Conservation (phyloP, 371 early-diverging fungal species). For the Mucor sp. region DNA sequence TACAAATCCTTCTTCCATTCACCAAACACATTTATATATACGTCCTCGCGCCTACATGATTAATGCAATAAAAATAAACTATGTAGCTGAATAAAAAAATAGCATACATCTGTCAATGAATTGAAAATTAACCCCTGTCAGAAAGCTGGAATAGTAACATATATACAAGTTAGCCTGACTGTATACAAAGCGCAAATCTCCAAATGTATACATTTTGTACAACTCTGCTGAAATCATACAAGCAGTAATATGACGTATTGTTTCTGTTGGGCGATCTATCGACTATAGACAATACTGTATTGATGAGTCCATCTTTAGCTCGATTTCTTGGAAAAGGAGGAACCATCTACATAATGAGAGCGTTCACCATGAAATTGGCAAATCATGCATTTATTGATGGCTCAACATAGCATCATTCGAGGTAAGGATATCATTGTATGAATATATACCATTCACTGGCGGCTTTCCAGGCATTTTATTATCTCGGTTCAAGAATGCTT, state of each 20-base stretch:
- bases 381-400: no score
- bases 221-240: background rate
- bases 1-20: background rate
- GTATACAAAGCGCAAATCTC: background rate
- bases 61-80: slow-evolving; percentile 4
- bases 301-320: no score
- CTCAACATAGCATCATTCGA: no score
- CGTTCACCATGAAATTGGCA: no score
- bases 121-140: slow-evolving; percentile 1
- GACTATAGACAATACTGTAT: background rate
- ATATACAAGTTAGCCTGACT: no score
- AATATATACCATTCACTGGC: no score
- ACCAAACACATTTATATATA: background rate
- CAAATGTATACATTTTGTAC: background rate
- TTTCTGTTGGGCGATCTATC: no score
- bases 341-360: no score
- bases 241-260: background rate
- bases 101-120: background rate
- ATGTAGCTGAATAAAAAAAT: background rate
- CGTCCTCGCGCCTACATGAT: background rate
- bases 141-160: background rate
- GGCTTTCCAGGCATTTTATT: no score
- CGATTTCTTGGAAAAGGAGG: no score
- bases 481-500: no score
- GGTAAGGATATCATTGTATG: no score